A percentile compares a stretch with the other conserved stretches of the same genome.
These are phyloP conservation scores for Penicillium sclerotigenum DNA, from an alignment of 2,329 filamentous ascomycete species.

Conservation along the genomic window DNA sequence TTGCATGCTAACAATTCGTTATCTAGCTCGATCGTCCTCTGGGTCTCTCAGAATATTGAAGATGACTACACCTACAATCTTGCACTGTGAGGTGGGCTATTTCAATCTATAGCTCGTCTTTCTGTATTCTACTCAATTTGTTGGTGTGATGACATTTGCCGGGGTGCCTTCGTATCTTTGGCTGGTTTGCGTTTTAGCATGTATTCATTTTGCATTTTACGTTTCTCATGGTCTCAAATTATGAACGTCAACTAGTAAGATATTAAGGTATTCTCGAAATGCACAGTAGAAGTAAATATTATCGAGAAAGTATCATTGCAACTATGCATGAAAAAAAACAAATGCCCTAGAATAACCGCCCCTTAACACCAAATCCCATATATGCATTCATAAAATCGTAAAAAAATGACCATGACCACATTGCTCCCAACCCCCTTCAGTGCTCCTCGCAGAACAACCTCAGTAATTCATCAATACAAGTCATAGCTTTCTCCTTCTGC, in stretches of 20 bases:
- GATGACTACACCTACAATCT: constrained; percentile 70
- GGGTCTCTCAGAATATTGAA: constrained; percentile 70
- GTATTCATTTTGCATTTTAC: constrained; percentile 9
- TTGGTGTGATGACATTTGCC: constrained; percentile 15
- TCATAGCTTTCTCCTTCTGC: constrained; percentile 41
- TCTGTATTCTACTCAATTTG: constrained; percentile 21
- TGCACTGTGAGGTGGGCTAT: constrained; percentile 49
- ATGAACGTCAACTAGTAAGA: too few relatives aligned
- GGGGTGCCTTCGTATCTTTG: constrained; percentile 9
- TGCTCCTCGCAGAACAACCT: constrained; percentile 42
- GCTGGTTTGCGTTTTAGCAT: constrained; percentile 14
- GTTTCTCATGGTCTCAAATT: not conserved
- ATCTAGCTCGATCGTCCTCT: constrained; percentile 60
- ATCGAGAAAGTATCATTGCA: not conserved
- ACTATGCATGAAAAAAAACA: not conserved
- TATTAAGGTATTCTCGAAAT: not conserved
- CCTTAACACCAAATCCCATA: constrained; percentile 8
- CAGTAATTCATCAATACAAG: constrained; percentile 42
- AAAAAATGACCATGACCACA: constrained; percentile 8
- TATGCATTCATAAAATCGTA: constrained; percentile 18
- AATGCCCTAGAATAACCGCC: not conserved
- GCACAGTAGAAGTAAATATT: not conserved
- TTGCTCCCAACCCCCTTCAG: constrained; percentile 15
- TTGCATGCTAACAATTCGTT: not conserved
- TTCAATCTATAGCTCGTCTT: not conserved